phyloP scores from a whole-genome alignment of 192 early-diverging fungal genomes.

The Coemansia aciculifera region DNA sequence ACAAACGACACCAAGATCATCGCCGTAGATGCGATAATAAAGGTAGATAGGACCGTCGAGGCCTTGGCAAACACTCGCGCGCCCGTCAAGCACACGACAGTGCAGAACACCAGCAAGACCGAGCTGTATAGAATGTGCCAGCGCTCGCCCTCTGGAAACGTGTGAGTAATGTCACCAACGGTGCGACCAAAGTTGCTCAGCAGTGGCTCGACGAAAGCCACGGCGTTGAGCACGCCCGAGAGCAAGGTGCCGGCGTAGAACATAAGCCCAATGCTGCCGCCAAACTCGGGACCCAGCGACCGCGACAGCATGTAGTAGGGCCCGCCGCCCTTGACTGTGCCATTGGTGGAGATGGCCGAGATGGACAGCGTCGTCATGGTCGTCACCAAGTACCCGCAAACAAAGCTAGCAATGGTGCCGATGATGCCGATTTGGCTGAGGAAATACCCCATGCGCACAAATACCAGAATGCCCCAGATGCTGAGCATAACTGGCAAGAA shows the following conservation, averaged over 20 bases:
- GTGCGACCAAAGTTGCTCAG: conserved; percentile 62
- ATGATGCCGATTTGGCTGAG: conserved; percentile 64
- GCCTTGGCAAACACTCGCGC: conserved; percentile 63
- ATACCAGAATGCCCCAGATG: conserved; percentile 74
- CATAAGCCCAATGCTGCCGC: conserved; percentile 68
- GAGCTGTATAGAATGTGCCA: conserved; percentile 62
- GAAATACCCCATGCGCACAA: conserved; percentile 69
- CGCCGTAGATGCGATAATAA: conserved; percentile 59
- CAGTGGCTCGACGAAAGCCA: conserved; percentile 68
- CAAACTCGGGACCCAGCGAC: conserved; percentile 71
- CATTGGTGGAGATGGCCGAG: conserved; percentile 70
- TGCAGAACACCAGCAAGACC: conserved; percentile 57
- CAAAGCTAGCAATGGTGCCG: conserved; percentile 63
- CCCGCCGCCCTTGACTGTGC: conserved; percentile 67
- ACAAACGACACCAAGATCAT: conserved; percentile 64
- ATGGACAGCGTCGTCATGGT: conserved; percentile 65
- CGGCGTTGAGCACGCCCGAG: conserved; percentile 61
- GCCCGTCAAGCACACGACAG: conserved; percentile 59
- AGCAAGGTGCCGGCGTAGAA: conserved; percentile 64
- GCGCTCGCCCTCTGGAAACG: conserved; percentile 60
- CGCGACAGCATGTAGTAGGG: conserved; percentile 70
- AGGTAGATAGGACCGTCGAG: conserved; percentile 56
- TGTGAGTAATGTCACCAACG: conserved; percentile 52
- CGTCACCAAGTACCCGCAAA: conserved; percentile 61
- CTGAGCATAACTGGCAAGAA: conserved; percentile 67